Conservation (phyloP, 176 grass and related monocot genomes). For the Carex parvula region DNA sequence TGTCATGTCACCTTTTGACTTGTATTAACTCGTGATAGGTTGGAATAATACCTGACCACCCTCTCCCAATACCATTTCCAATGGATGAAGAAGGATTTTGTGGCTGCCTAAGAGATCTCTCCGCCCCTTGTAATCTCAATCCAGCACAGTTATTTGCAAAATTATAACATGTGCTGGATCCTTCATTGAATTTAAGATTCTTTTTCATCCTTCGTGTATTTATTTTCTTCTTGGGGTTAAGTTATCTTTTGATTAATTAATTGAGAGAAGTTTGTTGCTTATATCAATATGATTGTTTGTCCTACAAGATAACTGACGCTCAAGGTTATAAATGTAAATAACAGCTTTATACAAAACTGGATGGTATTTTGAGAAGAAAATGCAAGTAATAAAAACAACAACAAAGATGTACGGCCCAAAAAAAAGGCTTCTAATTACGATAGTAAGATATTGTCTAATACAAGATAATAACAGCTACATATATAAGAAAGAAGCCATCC, state of each 20-base stretch:
- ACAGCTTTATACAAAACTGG: background rate
- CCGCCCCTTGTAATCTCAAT: constrained; percentile 52
- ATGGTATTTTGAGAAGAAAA: background rate
- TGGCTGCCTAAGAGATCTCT: constrained; percentile 48
- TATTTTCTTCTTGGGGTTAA: background rate
- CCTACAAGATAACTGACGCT: background rate
- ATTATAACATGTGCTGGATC: constrained; percentile 21
- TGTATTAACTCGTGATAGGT: constrained; percentile 36
- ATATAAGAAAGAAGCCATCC: background rate
- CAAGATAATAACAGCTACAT: background rate
- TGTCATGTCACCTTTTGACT: background rate
- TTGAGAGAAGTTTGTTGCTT: background rate
- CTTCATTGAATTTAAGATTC: background rate
- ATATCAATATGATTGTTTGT: background rate
- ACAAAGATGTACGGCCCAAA: background rate
- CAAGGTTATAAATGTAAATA: background rate
- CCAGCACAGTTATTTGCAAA: constrained; percentile 45
- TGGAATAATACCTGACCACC: constrained; percentile 62
- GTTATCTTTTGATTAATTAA: background rate
- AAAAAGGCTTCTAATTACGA: background rate
- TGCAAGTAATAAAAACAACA: background rate
- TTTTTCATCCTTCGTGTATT: background rate
- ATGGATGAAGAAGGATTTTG: constrained; percentile 68
- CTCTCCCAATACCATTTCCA: constrained; percentile 57
- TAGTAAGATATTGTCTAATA: background rate